Conservation (phyloP, 495 filamentous ascomycete genomes). For the Penicillium pulvis region DNA sequence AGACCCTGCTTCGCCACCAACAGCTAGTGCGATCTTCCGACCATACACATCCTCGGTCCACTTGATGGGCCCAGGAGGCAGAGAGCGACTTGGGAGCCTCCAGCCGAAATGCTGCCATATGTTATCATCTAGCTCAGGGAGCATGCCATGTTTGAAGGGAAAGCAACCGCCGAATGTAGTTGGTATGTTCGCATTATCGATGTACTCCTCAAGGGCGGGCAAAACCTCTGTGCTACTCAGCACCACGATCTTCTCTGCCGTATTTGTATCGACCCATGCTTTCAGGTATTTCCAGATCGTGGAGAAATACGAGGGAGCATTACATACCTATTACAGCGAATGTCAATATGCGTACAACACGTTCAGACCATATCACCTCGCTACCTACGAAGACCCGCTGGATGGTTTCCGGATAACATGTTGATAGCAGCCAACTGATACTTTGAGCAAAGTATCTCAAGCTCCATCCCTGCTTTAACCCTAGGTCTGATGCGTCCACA, state of each 20-base stretch:
- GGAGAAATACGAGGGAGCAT: slow-evolving; percentile 29
- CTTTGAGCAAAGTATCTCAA: slow-evolving; percentile 26
- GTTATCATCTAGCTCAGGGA: slow-evolving; percentile 24
- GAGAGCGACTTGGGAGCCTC: not conserved
- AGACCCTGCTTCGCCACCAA: slow-evolving; percentile 13
- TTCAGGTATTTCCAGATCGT: slow-evolving; percentile 32
- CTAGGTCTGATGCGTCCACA: slow-evolving; percentile 27
- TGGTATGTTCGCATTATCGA: slow-evolving; percentile 30
- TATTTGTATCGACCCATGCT: slow-evolving; percentile 28
- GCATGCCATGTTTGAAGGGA: slow-evolving; percentile 24
- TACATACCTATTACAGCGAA: slow-evolving; percentile 24
- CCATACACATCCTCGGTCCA: slow-evolving; percentile 21
- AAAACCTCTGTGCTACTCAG: slow-evolving; percentile 20
- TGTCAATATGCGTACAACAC: not conserved
- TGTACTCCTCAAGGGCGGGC: slow-evolving; percentile 17
- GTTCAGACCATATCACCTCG: not conserved
- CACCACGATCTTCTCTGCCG: slow-evolving; percentile 31
- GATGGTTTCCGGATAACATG: slow-evolving; percentile 38
- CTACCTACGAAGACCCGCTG: slow-evolving; percentile 29
- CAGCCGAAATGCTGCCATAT: slow-evolving; percentile 19
- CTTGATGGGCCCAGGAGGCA: slow-evolving; percentile 32
- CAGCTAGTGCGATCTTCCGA: slow-evolving; percentile 20
- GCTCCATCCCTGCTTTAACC: slow-evolving; percentile 32
- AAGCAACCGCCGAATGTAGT: slow-evolving; percentile 25
- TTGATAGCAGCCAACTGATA: slow-evolving; percentile 30